Evolutionary conservation across 1,284 basidiomycete genomes (phyloP), one percentile per base, ranked within the genome.

Genomic region (Cystobasidium sp.): DNA sequence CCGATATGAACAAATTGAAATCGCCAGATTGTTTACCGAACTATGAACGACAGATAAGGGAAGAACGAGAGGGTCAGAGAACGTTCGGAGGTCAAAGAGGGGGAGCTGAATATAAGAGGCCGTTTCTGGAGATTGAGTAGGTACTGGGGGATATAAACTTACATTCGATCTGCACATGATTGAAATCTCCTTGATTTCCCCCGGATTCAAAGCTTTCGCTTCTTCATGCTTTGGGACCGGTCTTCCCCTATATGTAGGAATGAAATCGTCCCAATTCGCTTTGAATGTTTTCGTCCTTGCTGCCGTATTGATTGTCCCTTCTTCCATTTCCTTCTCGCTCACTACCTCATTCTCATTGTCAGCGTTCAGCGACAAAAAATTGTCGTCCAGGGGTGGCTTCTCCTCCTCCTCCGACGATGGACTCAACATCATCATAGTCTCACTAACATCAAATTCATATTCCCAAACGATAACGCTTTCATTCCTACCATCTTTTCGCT

Each of bases 401-500:
- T 43, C 43, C 10, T 6, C 3, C 18, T 44, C 37, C 49, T 66
- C 63, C n/a, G 31, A 37, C 14, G n/a, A 18, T 5, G 47, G 10
- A 6, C 41, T 63, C n/a, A n/a, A n/a, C n/a, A n/a, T 10, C 56
- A 59, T 59, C 56, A 59, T 59, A 47, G 51, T 53, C 2, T 53
- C 64, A 31, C 64, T 66, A 10, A 37, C 64, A 39, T 66, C 64
- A 74, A 86, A 83, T 18, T 76, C 68, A 58, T 79, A 83, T 78
- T 86, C 85, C 79, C 85, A 86, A 0, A 81, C 81, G 5, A 84
- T 51, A 9, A 81, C 80, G 39, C 84, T 83, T 79, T 80, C 82
- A 76, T 77, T 81, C 52, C 82, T 73, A 0, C 81, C 84, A 76
- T 83, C 83, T 37, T 79, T 82, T 63, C 80, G 74, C 20, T 61